Evolutionary conservation across 345 rosid species (phyloP), one percentile per base, ranked within the genome.

Genomic region (Balakata baccata): DNA sequence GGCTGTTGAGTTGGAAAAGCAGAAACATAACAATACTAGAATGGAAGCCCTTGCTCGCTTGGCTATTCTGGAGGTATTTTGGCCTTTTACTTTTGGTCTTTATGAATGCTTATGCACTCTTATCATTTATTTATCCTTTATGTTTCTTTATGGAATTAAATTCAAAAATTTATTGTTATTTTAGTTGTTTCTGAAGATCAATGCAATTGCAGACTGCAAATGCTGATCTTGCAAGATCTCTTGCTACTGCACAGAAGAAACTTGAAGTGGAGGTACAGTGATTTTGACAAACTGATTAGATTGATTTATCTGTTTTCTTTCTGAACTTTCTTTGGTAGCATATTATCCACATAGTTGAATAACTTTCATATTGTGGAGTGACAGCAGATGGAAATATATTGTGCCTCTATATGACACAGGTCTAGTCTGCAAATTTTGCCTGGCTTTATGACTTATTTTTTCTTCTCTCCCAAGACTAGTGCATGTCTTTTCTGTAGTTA

Each of bases 1-100:
- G 16, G 99, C 99, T 77, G 97, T 80, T 74, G 99, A 94, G 41
- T 52, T 87, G 78, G 98, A 94, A 82, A 92, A 94, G 81, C 92
- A 88, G 85, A 94, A 92, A 73, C 99, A 94, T 82, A 94, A 92
- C 67, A 89, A 87, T 73, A 94, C 99, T 70, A 90, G 98, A 85
- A 94, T 89, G 97, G 97, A 92, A 81, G 98, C 88, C 70, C 85
- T 92, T 61, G 39, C 89, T 58, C 87, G 88, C 62, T 81, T 94
- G 83, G 92, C 94, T 58, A 90, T 88, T 83, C 85, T 92, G 70
- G 98, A 94, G 98, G 99, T 94, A 84, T 70, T 69, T 69, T 69
- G 70, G 23, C 66, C 50, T 65, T 50, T 34, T 76, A 59, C 56
- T 43, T 74, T 62, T 20, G 5, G 25, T 52, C 69, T 61, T 41